These are phyloP conservation scores for Leccinum sublutescens DNA, from an alignment of 768 basidiomycete genomes.

Conservation along the genomic window DNA sequence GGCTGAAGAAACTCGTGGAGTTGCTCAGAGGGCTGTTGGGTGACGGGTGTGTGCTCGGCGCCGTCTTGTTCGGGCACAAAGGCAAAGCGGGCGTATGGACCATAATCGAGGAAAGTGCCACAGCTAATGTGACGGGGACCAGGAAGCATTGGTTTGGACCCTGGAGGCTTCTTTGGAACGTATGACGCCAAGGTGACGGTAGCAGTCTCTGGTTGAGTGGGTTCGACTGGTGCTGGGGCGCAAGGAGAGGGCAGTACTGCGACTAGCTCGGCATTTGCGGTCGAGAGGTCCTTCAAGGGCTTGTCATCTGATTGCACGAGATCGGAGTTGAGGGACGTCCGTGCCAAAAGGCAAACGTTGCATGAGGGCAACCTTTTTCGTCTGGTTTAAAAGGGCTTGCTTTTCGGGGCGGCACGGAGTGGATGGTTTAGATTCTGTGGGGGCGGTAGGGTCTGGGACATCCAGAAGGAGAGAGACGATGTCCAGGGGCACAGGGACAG, in stretches of 20 bases:
- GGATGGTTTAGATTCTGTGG: constrained; percentile 23
- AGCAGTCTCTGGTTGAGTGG: constrained; percentile 19
- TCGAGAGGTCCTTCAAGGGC: constrained; percentile 49
- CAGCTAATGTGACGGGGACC: constrained; percentile 55
- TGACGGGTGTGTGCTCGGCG: constrained; percentile 40
- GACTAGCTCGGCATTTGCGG: constrained; percentile 74
- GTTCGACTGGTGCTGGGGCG: constrained; percentile 29
- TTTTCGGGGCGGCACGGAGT: constrained; percentile 20
- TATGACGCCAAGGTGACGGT: constrained; percentile 59
- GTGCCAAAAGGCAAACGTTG: constrained; percentile 76
- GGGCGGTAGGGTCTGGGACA: constrained; percentile 13
- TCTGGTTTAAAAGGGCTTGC: constrained; percentile 28
- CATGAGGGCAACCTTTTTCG: constrained; percentile 71
- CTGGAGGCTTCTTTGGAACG: constrained; percentile 40
- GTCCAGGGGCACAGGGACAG: constrained; percentile 44
- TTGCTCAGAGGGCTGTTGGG: constrained; percentile 5
- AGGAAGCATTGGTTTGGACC: constrained; percentile 42
- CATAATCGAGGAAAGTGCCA: constrained; percentile 78
- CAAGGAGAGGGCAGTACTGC: constrained; percentile 68
- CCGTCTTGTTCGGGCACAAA: constrained; percentile 78
- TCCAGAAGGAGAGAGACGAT: constrained; percentile 43
- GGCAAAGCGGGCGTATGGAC: constrained; percentile 71
- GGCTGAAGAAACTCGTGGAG: constrained; percentile 1
- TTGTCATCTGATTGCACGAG: constrained; percentile 36
- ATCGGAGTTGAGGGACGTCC: constrained; percentile 67